phyloP scores from a whole-genome alignment of 2,329 filamentous ascomycete genomes.

The Colletotrichum spaethianum region DNA sequence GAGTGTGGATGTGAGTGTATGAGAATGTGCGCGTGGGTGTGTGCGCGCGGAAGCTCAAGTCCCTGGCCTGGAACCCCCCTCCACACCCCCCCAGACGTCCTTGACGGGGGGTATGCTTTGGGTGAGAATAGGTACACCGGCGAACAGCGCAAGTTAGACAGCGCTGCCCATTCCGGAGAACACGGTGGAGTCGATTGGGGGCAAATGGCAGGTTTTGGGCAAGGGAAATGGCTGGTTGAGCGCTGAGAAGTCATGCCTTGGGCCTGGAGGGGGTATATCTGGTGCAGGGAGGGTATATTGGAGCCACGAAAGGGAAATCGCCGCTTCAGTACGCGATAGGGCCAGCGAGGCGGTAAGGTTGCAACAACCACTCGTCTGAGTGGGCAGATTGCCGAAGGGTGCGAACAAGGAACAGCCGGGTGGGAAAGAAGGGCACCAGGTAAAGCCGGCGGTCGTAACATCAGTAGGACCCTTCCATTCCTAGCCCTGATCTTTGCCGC shows the following conservation, averaged over 20 bases:
- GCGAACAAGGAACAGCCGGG: constrained; percentile 28
- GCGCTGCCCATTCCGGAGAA: constrained; percentile 34
- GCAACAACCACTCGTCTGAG: constrained; percentile 35
- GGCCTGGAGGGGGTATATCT: constrained; percentile 43
- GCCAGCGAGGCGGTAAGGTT: constrained; percentile 38
- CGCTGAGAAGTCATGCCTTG: constrained; percentile 38
- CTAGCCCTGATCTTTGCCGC: constrained; percentile 23
- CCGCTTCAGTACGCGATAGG: constrained; percentile 40
- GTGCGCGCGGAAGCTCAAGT: constrained; percentile 30
- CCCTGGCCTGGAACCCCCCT: constrained; percentile 16
- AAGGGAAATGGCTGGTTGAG: constrained; percentile 30
- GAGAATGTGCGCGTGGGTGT: constrained; percentile 24
- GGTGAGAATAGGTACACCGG: constrained; percentile 29
- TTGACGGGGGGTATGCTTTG: constrained; percentile 24
- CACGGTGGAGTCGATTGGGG: constrained; percentile 32
- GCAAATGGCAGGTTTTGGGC: constrained; percentile 40
- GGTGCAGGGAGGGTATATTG: constrained; percentile 42
- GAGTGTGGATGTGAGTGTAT: constrained; percentile 1
- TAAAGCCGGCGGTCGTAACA: constrained; percentile 12
- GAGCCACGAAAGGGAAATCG: constrained; percentile 39
- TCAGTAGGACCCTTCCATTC: constrained; percentile 19
- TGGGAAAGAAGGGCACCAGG: constrained; percentile 17
- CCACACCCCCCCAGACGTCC: constrained; percentile 10
- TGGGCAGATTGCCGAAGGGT: constrained; percentile 41
- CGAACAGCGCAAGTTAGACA: constrained; percentile 29